Percentiles rank a stretch among this genome's conserved stretches.
These are phyloP conservation scores for Triticum aestivum DNA, from an alignment of 176 grass and related monocot genomes.

Conservation along the genomic window DNA sequence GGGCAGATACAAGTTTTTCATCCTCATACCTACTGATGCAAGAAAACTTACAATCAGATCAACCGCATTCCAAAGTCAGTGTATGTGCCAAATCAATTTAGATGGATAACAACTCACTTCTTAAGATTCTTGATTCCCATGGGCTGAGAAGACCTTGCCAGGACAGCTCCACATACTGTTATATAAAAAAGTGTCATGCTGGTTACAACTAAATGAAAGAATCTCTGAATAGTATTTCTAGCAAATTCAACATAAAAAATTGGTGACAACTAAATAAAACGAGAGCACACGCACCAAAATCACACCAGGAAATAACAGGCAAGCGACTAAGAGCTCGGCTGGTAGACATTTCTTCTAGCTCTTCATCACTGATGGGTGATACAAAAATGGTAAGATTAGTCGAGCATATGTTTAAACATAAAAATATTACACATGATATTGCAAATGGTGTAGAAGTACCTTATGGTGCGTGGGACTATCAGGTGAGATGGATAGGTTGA, in stretches of 20 bases:
- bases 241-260: background rate
- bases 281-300: conserved; percentile 41
- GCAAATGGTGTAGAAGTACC: conserved; percentile 45
- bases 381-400: conserved; percentile 1
- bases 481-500: conserved; percentile 68
- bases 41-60: conserved; percentile 18
- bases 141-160: conserved; percentile 91
- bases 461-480: conserved; percentile 77
- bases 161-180: conserved; percentile 78
- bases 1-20: conserved; percentile 60
- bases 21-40: conserved; percentile 72
- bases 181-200: conserved; percentile 16
- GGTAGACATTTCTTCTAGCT: conserved; percentile 71
- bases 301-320: conserved; percentile 90
- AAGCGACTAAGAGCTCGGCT: conserved; percentile 74
- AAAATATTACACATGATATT: conserved; percentile 17
- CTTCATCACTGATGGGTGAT: conserved; percentile 67
- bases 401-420: conserved; percentile 2
- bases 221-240: background rate
- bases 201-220: conserved; percentile 4
- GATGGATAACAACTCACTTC: conserved; percentile 58
- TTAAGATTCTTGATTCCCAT: conserved; percentile 74
- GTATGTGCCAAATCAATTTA: conserved; percentile 7
- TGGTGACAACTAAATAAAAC: background rate
- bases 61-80: conserved; percentile 14